Evolutionary conservation across 2,329 filamentous ascomycete genomes (phyloP), one percentile per base, ranked within the genome.

Genomic region (Penicillium sp.): DNA sequence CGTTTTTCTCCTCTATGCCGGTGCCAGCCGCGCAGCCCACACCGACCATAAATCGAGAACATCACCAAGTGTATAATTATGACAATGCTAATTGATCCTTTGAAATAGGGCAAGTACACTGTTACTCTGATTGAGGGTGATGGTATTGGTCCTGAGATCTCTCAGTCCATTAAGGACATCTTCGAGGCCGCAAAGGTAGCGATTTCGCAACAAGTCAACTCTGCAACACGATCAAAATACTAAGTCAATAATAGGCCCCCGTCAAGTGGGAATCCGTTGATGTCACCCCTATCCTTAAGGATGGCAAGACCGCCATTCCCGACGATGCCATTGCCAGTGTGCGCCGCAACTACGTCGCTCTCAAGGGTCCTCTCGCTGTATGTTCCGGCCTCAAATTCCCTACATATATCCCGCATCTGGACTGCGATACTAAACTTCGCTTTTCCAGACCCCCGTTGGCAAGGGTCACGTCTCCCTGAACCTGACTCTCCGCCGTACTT

Each of bases 391-490:
- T 49, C 50, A 41, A 42, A 19, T 25, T 31, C n/a, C 51, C 54
- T 40, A 12, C 47, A 25, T 3, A 8, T 21, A 5, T 15, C 17
- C 35, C 15, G 47, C 53, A 29, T 37, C 27, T 43, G 29, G 31
- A 49, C 35, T 13, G 29, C 41, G 35, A 59, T 62, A 65, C 73
- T 78, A 54, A 76, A 49, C 49, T 38, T 45, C 53, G 10, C 27
- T 52, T 49, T n/a, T 66, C 6, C 66, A 93, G 86, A 99, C 94
- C 4, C 94, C 94, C 65, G 87, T 99, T 73, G 94, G 95, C 79
- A 99, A 97, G 85, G 94, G 94, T 73, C 94, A 99, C 82, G 93
- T 99, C 77, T 97, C 94, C 58, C 90, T 99, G 69, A 99, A 99
- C 86, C 84, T 99, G 67, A 99, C 94, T 60, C 92, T 99, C 72